Conservation (phyloP, 1,284 basidiomycete species). For the Sanghuangporus baumii region DNA sequence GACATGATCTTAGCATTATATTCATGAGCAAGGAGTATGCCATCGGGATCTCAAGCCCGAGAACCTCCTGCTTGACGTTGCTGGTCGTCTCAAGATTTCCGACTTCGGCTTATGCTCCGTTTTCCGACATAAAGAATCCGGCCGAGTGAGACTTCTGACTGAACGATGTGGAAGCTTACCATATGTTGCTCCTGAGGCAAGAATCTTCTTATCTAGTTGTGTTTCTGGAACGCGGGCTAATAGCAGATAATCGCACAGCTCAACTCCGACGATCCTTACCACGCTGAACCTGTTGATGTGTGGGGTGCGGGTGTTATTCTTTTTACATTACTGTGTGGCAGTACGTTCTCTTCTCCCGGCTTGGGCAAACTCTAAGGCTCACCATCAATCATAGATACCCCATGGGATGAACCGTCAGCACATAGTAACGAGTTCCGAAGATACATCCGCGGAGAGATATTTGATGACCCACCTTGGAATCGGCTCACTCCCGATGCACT, state of each 20-base stretch:
- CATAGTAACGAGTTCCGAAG: conserved; percentile 75
- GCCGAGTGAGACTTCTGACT: conserved; percentile 60
- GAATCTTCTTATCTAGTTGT: conserved; percentile 10
- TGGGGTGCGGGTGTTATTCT: conserved; percentile 98
- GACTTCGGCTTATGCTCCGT: conserved; percentile 96
- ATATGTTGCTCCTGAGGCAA: conserved; percentile 91
- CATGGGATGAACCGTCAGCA: conserved; percentile 92
- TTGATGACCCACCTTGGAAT: conserved; percentile 80
- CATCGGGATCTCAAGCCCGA: conserved; percentile 98
- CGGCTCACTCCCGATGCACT: conserved; percentile 56
- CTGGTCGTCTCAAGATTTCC: conserved; percentile 83
- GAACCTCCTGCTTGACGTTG: conserved; percentile 80
- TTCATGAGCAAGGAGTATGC: conserved; percentile 88
- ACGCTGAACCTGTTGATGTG: conserved; percentile 89
- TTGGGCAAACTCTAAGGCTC: background rate
- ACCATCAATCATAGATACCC: conserved; percentile 63
- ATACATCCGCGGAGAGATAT: conserved; percentile 74
- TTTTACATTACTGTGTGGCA: conserved; percentile 88
- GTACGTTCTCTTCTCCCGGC: conserved; percentile 43
- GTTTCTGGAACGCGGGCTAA: background rate
- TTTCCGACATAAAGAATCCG: conserved; percentile 85
- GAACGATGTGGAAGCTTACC: conserved; percentile 92
- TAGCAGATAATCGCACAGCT: conserved; percentile 33
- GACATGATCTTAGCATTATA: conserved; percentile 53
- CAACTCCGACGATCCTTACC: conserved; percentile 56